Evolutionary conservation across 75 land plant genomes (phyloP), one percentile per base, ranked within the genome.

Genomic region (Azolla pinnata): DNA sequence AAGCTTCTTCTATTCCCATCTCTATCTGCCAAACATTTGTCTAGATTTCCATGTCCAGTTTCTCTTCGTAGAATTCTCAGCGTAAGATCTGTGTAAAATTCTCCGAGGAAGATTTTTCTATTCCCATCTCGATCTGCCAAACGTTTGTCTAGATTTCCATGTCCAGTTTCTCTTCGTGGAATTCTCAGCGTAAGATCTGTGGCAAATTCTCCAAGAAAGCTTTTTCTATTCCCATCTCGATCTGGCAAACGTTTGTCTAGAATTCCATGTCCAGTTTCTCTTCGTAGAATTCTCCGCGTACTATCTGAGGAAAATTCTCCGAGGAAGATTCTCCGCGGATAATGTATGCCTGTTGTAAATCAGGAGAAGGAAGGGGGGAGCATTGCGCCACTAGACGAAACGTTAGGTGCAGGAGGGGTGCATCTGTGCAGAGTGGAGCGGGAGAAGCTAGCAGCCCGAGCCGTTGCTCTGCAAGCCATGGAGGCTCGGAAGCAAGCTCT

Each of bases 321-420:
- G n/a, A n/a, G n/a, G n/a, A n/a, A n/a, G n/a, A n/a, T n/a, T n/a
- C n/a, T n/a, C n/a, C n/a, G n/a, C n/a, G n/a, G n/a, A n/a, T n/a
- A n/a, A 26, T 4, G 17, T 33, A 24, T 14, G 27, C 9, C 16
- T 67, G 38, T 29, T 17, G 38, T n/a, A 54, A 1, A 20, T 8
- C 78, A 86, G 96, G 87, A 83, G 73, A 61, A 60, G 48, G 84
- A 59, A 68, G 91, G 91, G 1, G 91, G 91, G 1, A 78, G 73
- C 79, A 74, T 73, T 33, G 64, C 51, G 19, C 70, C 87, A 56
- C 76, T 86, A 18, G 87, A 81, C 62, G 84, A 86, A 59, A 81
- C 84, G 2, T 68, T 86, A 7, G 82, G 84, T 49, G 73, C 68
- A 59, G 47, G 84, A 50, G 78, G 79, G 59, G 82, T 72, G 48